Conservation (phyloP, 2,329 filamentous ascomycete genomes). For the Pseudogymnoascus sp. region DNA sequence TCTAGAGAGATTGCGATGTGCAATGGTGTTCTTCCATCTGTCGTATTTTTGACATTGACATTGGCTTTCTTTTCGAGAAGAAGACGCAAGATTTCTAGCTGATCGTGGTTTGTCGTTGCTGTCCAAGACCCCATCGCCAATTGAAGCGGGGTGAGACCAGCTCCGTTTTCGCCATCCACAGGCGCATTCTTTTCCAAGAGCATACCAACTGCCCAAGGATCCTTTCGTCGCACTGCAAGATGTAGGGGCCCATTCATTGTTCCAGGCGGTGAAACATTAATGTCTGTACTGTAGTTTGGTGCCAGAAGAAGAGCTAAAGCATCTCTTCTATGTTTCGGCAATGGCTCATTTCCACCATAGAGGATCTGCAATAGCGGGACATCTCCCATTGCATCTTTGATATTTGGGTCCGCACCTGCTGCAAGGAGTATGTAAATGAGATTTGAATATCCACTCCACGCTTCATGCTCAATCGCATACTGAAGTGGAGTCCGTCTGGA, state of each 20-base stretch:
- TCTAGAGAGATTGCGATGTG: constrained; percentile 11
- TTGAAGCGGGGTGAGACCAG: constrained; percentile 11
- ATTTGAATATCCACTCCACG: constrained; percentile 13
- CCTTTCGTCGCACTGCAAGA: constrained; percentile 13
- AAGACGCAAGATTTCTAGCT: constrained; percentile 14
- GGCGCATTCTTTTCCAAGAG: constrained; percentile 13
- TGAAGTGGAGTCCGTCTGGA: constrained; percentile 12
- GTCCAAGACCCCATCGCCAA: constrained; percentile 9
- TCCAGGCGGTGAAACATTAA: constrained; percentile 10
- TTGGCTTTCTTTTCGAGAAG: constrained; percentile 14
- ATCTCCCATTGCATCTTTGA: constrained; percentile 10
- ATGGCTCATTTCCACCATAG: background rate
- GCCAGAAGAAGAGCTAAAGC: constrained; percentile 14
- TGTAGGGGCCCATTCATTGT: constrained; percentile 16
- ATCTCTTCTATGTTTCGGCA: constrained; percentile 12
- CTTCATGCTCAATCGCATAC: constrained; percentile 13
- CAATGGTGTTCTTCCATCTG: constrained; percentile 7
- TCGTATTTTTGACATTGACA: constrained; percentile 8
- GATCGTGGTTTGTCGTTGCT: background rate
- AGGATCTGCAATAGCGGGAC: constrained; percentile 12
- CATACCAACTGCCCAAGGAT: constrained; percentile 14
- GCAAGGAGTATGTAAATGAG: constrained; percentile 13
- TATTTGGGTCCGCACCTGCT: constrained; percentile 14
- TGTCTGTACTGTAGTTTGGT: constrained; percentile 8
- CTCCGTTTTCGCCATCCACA: constrained; percentile 12